phyloP scores from a whole-genome alignment of 2,329 filamentous ascomycete genomes.

The Colletotrichum tamarilloi region DNA sequence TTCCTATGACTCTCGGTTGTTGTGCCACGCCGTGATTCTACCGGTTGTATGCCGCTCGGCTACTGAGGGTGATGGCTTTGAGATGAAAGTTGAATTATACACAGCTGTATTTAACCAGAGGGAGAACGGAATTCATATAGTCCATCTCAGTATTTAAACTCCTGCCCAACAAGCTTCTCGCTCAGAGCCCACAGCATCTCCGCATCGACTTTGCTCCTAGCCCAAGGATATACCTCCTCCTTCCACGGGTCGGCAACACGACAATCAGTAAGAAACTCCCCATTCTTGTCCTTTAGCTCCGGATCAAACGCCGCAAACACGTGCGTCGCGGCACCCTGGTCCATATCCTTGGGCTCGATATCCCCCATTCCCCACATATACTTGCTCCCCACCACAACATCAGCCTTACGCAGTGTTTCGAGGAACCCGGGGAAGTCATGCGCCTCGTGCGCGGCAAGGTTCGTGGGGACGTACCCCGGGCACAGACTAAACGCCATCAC shows the following conservation, averaged over 20 bases:
- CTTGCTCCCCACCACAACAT: conserved; percentile 22
- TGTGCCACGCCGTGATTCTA: not conserved
- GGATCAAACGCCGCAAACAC: conserved; percentile 29
- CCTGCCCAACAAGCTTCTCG: conserved; percentile 33
- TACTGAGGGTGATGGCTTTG: not conserved
- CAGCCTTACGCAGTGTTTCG: not conserved
- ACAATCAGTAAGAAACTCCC: conserved; percentile 20
- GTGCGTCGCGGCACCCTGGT: conserved; percentile 28
- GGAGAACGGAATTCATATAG: not conserved
- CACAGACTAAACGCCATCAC: conserved; percentile 58
- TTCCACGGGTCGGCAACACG: conserved; percentile 27
- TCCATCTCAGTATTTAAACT: conserved; percentile 24
- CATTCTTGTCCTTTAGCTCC: conserved; percentile 20
- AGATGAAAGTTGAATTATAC: not conserved
- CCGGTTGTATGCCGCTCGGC: not conserved
- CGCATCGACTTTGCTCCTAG: conserved; percentile 20
- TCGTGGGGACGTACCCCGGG: conserved; percentile 65
- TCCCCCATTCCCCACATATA: conserved; percentile 11
- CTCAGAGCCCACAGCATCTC: conserved; percentile 34
- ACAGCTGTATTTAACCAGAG: not conserved
- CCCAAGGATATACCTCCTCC: conserved; percentile 31
- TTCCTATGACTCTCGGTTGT: not conserved
- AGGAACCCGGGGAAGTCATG: conserved; percentile 13
- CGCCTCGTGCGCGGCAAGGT: conserved; percentile 26
- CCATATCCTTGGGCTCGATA: conserved; percentile 12